A percentile compares a stretch with the other conserved stretches of the same genome.
Evolutionary conservation across 345 rosid species (phyloP).

Genomic region (Mallotus nudiflorus): DNA sequence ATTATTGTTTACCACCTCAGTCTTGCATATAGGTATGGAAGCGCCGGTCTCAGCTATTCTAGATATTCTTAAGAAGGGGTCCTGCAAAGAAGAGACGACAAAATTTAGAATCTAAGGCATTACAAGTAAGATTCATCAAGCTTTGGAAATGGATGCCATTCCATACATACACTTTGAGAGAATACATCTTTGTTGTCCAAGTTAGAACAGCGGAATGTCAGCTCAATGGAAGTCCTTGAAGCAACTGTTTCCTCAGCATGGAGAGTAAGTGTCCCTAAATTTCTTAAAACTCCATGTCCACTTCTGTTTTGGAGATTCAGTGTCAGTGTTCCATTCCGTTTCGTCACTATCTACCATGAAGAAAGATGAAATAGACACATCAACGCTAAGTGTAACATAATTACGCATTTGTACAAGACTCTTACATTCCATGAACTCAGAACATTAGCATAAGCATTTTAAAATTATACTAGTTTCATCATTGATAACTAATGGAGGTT

Average conservation of each 20-base stretch:
- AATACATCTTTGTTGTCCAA: conserved; percentile 74
- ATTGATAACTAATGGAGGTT: not conserved
- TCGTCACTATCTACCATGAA: conserved; percentile 65
- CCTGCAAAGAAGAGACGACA: conserved; percentile 39
- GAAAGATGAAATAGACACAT: not conserved
- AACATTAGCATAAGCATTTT: not conserved
- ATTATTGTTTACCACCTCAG: conserved; percentile 69
- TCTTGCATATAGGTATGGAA: conserved; percentile 67
- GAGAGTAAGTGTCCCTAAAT: conserved; percentile 57
- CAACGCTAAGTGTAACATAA: conserved; percentile 1
- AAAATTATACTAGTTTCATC: not conserved
- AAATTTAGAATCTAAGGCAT: not conserved
- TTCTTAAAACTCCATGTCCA: conserved; percentile 39
- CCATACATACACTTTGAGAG: conserved; percentile 68
- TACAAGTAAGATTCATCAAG: not conserved
- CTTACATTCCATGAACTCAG: not conserved
- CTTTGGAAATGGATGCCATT: not conserved
- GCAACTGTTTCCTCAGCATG: conserved; percentile 72
- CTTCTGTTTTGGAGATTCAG: conserved; percentile 46
- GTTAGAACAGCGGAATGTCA: conserved; percentile 47
- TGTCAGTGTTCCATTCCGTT: conserved; percentile 46
- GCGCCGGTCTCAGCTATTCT: conserved; percentile 57
- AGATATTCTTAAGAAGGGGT: conserved; percentile 83
- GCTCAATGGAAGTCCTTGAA: conserved; percentile 59
- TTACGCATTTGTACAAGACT: not conserved